Percentiles rank a stretch among this genome's conserved stretches.
Conservation (phyloP, 306 rosid genomes). For the Ormosia emarginata region DNA sequence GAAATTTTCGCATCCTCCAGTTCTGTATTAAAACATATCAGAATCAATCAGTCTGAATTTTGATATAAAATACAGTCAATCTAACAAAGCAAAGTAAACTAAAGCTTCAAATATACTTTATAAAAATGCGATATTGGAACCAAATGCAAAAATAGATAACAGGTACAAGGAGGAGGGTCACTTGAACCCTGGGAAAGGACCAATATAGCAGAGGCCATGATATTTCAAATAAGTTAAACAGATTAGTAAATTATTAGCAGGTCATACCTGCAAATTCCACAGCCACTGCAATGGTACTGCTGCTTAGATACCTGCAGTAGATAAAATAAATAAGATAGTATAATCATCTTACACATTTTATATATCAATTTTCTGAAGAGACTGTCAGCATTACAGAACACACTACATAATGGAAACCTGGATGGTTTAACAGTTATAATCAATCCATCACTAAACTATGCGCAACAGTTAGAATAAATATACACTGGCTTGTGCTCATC, state of each 20-base stretch:
- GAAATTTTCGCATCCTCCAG: conserved; percentile 75
- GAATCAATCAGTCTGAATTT: conserved; percentile 2
- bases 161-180: not conserved
- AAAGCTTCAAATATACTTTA: not conserved
- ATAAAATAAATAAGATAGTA: not conserved
- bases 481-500: not conserved
- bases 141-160: not conserved
- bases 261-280: conserved; percentile 87
- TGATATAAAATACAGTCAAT: not conserved
- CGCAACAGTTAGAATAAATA: not conserved
- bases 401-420: not conserved
- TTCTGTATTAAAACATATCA: conserved; percentile 39
- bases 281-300: conserved; percentile 84
- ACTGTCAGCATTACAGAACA: not conserved
- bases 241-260: not conserved
- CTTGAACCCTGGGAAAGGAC: not conserved
- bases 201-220: not conserved
- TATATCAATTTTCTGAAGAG: not conserved
- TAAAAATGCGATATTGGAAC: not conserved
- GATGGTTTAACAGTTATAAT: not conserved
- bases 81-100: not conserved
- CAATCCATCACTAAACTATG: not conserved
- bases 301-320: conserved; percentile 62
- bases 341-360: not conserved
- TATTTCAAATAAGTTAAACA: not conserved